A percentile compares a stretch with the other conserved stretches of the same genome.
Conservation (phyloP, 768 basidiomycete species). For the Mycena pura region DNA sequence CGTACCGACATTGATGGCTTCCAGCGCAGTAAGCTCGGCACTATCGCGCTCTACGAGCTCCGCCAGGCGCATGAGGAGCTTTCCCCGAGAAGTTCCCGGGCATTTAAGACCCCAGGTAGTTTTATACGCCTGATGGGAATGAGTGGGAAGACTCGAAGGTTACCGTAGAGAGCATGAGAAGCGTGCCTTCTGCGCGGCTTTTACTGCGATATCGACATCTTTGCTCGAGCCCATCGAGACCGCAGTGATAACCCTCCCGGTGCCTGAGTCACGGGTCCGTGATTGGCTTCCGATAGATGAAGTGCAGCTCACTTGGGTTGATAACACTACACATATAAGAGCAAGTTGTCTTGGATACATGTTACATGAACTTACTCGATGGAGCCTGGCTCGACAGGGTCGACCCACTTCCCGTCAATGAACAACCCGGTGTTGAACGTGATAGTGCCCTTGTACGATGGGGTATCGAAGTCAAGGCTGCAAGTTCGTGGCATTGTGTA, state of each 20-base stretch:
- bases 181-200: conserved; percentile 55
- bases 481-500: conserved; percentile 5
- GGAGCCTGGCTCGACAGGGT: conserved; percentile 50
- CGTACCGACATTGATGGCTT: conserved; percentile 53
- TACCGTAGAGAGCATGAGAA: no score
- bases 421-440: conserved; percentile 59
- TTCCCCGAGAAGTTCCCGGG: conserved; percentile 46
- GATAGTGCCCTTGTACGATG: conserved; percentile 50
- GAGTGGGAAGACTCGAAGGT: no score
- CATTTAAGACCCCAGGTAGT: conserved; percentile 57
- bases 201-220: conserved; percentile 72
- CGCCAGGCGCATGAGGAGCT: conserved; percentile 54
- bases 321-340: conserved; percentile 13
- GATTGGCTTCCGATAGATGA: neutral
- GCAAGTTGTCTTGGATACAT: neutral
- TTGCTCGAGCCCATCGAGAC: conserved; percentile 57
- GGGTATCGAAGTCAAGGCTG: conserved; percentile 46
- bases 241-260: conserved; percentile 48
- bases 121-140: conserved; percentile 44
- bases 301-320: conserved; percentile 19
- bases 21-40: conserved; percentile 56
- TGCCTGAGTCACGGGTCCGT: neutral
- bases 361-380: conserved; percentile 57
- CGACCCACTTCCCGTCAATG: conserved; percentile 64
- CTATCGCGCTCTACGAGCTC: conserved; percentile 57